Conservation (phyloP, 108 stramenopile genomes). For the Hondaea fermentalgiana region DNA sequence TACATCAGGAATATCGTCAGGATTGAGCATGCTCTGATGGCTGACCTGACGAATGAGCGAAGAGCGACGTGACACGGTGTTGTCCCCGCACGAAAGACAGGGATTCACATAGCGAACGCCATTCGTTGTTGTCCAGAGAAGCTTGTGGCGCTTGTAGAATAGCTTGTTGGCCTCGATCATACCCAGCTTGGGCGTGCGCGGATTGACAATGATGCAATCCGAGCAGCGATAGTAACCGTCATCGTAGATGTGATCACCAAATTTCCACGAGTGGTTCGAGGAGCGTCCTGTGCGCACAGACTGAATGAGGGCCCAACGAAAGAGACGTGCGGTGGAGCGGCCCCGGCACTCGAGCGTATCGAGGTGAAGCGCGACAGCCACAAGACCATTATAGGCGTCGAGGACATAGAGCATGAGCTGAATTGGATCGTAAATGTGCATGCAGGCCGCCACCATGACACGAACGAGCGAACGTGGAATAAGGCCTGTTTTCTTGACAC, state of each 20-base stretch:
- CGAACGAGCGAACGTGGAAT: background rate
- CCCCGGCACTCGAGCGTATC: conserved; percentile 5
- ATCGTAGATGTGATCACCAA: background rate
- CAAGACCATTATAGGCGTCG: background rate
- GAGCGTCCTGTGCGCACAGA: background rate
- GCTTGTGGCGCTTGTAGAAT: background rate
- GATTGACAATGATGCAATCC: background rate
- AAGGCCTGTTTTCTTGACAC: background rate
- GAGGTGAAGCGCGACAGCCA: background rate
- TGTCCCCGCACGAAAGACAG: background rate
- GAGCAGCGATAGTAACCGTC: conserved; percentile 11
- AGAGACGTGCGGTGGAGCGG: background rate
- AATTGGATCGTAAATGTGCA: background rate
- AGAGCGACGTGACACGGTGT: background rate
- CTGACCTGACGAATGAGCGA: background rate
- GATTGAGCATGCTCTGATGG: background rate
- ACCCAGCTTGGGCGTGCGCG: background rate
- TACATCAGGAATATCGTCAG: background rate
- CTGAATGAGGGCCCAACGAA: background rate
- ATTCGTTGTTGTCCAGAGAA: background rate
- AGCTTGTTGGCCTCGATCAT: background rate
- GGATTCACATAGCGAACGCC: background rate
- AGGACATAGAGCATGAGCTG: background rate
- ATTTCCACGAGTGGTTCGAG: background rate
- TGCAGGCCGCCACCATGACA: background rate